Evolutionary conservation across 306 rosid species (phyloP).

Genomic region (Cucurbita moschata): DNA sequence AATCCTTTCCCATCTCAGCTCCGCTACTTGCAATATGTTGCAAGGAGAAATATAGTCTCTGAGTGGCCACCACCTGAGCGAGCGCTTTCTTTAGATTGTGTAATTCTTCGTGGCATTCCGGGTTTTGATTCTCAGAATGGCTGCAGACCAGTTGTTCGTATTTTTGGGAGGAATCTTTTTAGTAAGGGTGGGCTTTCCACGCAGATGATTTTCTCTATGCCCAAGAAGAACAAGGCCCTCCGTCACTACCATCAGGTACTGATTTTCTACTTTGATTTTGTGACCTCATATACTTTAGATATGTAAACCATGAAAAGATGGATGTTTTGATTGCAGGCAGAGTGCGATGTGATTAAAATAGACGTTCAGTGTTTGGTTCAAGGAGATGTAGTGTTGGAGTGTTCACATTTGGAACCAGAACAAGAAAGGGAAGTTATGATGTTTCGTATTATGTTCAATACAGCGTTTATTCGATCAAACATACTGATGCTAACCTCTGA

Average conservation of each 20-base stretch:
- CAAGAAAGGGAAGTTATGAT: constrained; percentile 94
- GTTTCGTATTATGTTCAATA: constrained; percentile 90
- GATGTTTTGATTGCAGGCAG: constrained; percentile 49
- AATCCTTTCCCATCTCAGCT: constrained; percentile 94
- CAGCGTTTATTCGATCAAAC: constrained; percentile 89
- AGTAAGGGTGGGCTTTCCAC: constrained; percentile 81
- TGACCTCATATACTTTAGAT: not conserved
- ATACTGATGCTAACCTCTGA: constrained; percentile 73
- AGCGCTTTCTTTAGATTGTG: constrained; percentile 78
- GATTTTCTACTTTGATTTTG: not conserved
- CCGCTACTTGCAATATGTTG: constrained; percentile 81
- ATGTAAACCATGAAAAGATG: not conserved
- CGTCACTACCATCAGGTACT: constrained; percentile 60
- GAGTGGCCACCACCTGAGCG: constrained; percentile 97
- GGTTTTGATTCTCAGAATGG: constrained; percentile 72
- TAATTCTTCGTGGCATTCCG: constrained; percentile 78
- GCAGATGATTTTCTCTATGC: constrained; percentile 77
- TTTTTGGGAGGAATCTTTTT: constrained; percentile 73
- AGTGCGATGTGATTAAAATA: constrained; percentile 93
- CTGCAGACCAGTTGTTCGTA: constrained; percentile 71
- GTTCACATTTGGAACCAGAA: constrained; percentile 82
- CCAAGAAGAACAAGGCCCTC: constrained; percentile 62
- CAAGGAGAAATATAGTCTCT: constrained; percentile 70
- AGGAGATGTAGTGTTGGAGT: constrained; percentile 98
- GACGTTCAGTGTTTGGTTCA: constrained; percentile 92